These are phyloP conservation scores for Beauveria australis DNA, from an alignment of 2,329 filamentous ascomycete species.

Conservation along the genomic window DNA sequence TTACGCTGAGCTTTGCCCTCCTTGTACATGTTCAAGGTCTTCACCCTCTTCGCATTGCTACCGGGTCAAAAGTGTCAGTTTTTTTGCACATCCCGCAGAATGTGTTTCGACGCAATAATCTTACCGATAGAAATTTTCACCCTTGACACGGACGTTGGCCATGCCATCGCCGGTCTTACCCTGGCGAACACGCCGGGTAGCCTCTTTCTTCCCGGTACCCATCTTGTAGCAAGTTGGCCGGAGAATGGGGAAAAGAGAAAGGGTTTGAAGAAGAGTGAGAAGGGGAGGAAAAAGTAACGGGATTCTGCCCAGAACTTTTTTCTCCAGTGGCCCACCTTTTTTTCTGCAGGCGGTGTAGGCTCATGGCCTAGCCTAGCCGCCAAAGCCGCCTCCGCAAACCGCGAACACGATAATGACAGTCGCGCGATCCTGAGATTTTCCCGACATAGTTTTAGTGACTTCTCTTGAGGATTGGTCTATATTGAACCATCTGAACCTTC, in stretches of 20 bases:
- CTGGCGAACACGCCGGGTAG: slow-evolving; percentile 71
- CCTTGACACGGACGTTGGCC: slow-evolving; percentile 85
- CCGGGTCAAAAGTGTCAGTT: slow-evolving; percentile 8
- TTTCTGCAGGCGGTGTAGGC: slow-evolving; percentile 8
- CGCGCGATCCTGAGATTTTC: too few species aligned
- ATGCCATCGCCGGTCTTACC: slow-evolving; percentile 81
- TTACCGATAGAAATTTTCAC: slow-evolving; percentile 95
- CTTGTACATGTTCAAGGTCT: slow-evolving; percentile 83
- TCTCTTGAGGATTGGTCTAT: too few species aligned
- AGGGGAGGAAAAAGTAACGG: background rate
- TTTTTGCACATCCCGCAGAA: background rate
- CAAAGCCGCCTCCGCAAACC: too few species aligned
- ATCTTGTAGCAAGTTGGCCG: slow-evolving; percentile 38
- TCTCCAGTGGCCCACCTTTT: slow-evolving; percentile 5
- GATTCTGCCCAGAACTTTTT: slow-evolving; percentile 8
- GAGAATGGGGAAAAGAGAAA: background rate
- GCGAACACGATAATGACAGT: too few species aligned
- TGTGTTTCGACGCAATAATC: slow-evolving; percentile 16
- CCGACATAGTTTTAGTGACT: too few species aligned
- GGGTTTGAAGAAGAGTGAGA: slow-evolving; percentile 1
- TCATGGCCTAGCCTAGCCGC: too few species aligned
- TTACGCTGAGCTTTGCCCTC: slow-evolving; percentile 79
- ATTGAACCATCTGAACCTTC: too few species aligned
- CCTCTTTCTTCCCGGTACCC: slow-evolving; percentile 91
- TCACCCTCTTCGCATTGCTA: slow-evolving; percentile 73